Evolutionary conservation across 2,329 filamentous ascomycete genomes (phyloP), one percentile per base, ranked within the genome.

Genomic region (Pestalotiopsis fici): DNA sequence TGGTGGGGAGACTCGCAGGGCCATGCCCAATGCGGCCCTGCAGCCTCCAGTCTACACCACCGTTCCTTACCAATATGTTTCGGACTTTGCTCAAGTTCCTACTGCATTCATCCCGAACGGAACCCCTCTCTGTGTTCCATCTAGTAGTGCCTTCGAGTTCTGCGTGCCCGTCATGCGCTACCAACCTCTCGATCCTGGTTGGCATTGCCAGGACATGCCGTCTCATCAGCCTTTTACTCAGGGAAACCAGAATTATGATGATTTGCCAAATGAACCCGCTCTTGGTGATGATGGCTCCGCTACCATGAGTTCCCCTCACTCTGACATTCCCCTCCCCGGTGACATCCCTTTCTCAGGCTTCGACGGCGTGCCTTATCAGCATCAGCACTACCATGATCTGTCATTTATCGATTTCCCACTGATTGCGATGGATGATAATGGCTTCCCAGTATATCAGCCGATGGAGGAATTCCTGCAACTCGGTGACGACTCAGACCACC

Each of bases 61-160:
- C 56, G 12, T 35, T 39, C 28, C 64, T 47, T 35, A 25, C 43
- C 27, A 21, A 23, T 35, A 60, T 35, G 73, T 6, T 69, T 65
- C 31, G 35, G 63, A 37, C n/a, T 27, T 37, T 64, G 61, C n/a
- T 37, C 57, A 18, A 18, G 28, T 37, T 27, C 31, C 18, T 21
- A 60, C 39, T 28, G 25, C 39, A 25, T 11, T n/a, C 47, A 23
- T 15, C 23, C 47, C 18, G 31, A 47, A 25, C 39, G 15, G 18
- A 23, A 23, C 59, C 31, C 59, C 25, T 27, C 27, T 18, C 21
- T 23, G 23, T 43, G 27, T 28, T 35, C 43, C 18, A 18, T 21
- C 28, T 60, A 13, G n/a, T 15, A 11, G 18, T 31, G 28, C 15
- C 7, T 28, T 54, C 18, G 18, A 15, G 7, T 56, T 43, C 47